These are phyloP conservation scores for Mortierella claussenii DNA, from an alignment of 192 early-diverging fungal species.

Conservation along the genomic window DNA sequence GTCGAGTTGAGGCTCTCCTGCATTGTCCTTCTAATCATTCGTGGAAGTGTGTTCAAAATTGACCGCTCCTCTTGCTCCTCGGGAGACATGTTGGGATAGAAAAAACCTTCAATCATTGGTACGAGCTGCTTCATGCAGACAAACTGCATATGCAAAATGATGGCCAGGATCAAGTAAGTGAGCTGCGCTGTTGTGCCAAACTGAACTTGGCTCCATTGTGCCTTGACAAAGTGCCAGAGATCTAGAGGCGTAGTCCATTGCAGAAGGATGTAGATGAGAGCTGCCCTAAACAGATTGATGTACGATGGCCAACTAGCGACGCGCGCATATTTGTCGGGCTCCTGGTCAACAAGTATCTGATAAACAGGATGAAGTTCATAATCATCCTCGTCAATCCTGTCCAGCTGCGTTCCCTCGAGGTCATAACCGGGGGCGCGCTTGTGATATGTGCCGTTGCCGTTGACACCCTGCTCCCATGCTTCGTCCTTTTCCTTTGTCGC, in stretches of 20 bases:
- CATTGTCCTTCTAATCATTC: slow-evolving; percentile 8
- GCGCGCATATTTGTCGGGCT: slow-evolving; percentile 30
- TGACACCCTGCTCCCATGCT: neutral
- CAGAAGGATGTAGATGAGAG: slow-evolving; percentile 21
- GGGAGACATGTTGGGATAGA: slow-evolving; percentile 20
- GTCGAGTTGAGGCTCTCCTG: slow-evolving; percentile 44
- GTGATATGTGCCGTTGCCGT: neutral
- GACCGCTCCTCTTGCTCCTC: slow-evolving; percentile 19
- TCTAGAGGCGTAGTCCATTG: slow-evolving; percentile 16
- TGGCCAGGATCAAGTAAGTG: slow-evolving; percentile 7
- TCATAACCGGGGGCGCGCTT: neutral
- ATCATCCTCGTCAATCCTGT: slow-evolving; percentile 18
- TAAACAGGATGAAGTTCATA: slow-evolving; percentile 44
- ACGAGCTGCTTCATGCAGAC: slow-evolving; percentile 28
- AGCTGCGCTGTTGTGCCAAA: slow-evolving; percentile 25
- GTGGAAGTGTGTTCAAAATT: slow-evolving; percentile 14
- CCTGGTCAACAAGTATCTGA: slow-evolving; percentile 36
- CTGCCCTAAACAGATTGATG: slow-evolving; percentile 21
- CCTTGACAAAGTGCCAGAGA: slow-evolving; percentile 13
- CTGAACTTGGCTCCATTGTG: slow-evolving; percentile 10
- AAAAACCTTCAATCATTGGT: slow-evolving; percentile 7
- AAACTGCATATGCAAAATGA: slow-evolving; percentile 35
- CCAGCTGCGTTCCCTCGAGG: neutral
- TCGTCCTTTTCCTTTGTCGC: neutral
- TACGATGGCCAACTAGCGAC: slow-evolving; percentile 32